phyloP scores from a whole-genome alignment of 768 basidiomycete genomes.

The Chalciporus pseudorubinellus region DNA sequence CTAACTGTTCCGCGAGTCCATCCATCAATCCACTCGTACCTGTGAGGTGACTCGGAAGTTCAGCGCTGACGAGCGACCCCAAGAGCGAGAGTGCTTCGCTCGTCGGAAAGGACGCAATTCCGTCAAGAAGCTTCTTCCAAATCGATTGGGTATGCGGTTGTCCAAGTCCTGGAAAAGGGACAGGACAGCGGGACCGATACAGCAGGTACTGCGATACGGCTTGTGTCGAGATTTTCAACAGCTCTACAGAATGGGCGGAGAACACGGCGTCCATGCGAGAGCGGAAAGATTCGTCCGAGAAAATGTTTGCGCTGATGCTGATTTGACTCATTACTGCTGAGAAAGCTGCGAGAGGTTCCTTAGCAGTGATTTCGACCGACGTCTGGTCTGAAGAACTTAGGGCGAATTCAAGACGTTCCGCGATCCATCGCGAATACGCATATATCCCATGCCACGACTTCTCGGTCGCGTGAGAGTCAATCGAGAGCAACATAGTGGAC shows the following conservation, averaged over 20 bases:
- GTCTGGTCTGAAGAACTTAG: constrained; percentile 6
- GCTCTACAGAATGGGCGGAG: constrained; percentile 33
- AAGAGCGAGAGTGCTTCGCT: constrained; percentile 39
- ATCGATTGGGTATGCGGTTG: constrained; percentile 14
- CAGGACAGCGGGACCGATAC: constrained; percentile 14
- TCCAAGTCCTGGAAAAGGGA: constrained; percentile 6
- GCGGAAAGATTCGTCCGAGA: constrained; percentile 41
- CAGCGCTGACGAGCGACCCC: constrained; percentile 36
- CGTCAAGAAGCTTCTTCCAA: constrained; percentile 39
- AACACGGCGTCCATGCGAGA: constrained; percentile 46
- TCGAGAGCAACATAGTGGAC: constrained; percentile 38
- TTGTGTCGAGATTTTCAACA: constrained; percentile 41
- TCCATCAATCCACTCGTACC: constrained; percentile 48
- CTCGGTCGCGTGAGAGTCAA: constrained; percentile 13
- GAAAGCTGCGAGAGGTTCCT: constrained; percentile 27
- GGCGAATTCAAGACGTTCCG: constrained; percentile 26
- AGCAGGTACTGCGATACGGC: constrained; percentile 55
- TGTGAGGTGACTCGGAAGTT: constrained; percentile 45
- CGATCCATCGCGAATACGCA: constrained; percentile 13
- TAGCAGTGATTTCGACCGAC: neutral
- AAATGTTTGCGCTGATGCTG: constrained; percentile 53
- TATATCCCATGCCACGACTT: constrained; percentile 11
- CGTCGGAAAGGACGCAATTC: constrained; percentile 34
- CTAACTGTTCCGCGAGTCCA: constrained; percentile 31
- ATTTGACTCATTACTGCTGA: constrained; percentile 52